These are phyloP conservation scores for Thamnidium elegans DNA, from an alignment of 192 early-diverging fungal genomes.

Conservation along the genomic window DNA sequence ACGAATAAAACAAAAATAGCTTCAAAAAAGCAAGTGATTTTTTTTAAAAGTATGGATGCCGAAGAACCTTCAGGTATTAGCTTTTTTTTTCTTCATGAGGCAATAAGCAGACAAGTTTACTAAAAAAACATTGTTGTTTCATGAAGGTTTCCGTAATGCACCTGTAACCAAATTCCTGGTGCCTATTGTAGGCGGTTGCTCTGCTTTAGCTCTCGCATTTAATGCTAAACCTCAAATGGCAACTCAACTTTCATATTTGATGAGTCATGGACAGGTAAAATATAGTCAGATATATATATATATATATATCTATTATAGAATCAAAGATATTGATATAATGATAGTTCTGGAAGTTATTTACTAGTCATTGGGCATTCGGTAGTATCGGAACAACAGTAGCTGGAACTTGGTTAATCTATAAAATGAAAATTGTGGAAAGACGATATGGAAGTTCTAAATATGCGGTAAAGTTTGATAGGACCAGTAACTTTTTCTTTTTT, in stretches of 20 bases:
- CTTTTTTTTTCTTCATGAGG: too few species aligned
- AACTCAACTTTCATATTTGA: constrained; percentile 43
- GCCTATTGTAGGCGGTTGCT: constrained; percentile 47
- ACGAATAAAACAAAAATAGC: neutral
- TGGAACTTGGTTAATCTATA: constrained; percentile 54
- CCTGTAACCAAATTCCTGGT: constrained; percentile 53
- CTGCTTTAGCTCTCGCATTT: constrained; percentile 43
- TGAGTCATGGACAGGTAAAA: constrained; percentile 35
- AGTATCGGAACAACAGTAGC: constrained; percentile 49
- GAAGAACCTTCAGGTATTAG: constrained; percentile 13
- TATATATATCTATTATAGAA: too few species aligned
- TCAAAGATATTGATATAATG: neutral
- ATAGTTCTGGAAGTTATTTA: constrained; percentile 55
- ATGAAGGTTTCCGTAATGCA: constrained; percentile 59
- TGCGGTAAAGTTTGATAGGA: constrained; percentile 34
- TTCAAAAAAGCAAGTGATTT: neutral
- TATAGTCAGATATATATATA: neutral
- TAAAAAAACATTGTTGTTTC: too few species aligned
- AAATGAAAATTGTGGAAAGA: constrained; percentile 54
- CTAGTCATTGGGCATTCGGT: constrained; percentile 49
- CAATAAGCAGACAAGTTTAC: too few species aligned
- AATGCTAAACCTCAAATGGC: constrained; percentile 39
- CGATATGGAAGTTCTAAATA: constrained; percentile 61
- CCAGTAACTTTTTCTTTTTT: too few species aligned
- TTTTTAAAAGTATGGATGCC: constrained; percentile 10